Evolutionary conservation across 176 grass and related monocot genomes (phyloP).

Genomic region (Musa itinerans): DNA sequence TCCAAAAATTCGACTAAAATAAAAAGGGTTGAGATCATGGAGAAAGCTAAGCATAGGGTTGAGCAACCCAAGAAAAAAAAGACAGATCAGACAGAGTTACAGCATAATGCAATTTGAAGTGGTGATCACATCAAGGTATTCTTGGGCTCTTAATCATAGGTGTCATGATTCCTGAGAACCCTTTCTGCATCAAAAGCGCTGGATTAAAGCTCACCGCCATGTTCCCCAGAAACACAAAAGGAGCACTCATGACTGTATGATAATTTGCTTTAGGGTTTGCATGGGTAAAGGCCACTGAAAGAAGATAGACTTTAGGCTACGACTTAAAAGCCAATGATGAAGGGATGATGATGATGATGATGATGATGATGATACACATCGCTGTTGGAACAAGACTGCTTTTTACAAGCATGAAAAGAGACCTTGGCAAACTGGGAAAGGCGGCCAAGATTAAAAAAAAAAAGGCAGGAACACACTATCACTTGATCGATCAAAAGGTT

Average conservation of each 20-base stretch:
- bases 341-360: neutral
- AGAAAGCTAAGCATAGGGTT: no score
- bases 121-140: no score
- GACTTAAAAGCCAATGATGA: constrained; percentile 7
- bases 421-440: neutral
- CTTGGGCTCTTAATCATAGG: constrained; percentile 13
- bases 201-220: constrained; percentile 1
- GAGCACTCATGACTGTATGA: constrained; percentile 7
- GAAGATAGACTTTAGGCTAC: neutral
- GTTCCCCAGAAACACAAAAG: constrained; percentile 10
- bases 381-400: no score
- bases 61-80: neutral
- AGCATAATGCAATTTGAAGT: no score
- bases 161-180: constrained; percentile 1
- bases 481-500: neutral
- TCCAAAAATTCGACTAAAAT: no score
- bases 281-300: neutral
- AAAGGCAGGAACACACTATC: neutral
- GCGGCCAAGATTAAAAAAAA: neutral
- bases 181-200: neutral
- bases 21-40: neutral
- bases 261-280: constrained; percentile 15
- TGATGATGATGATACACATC: no score
- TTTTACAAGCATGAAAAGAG: neutral
- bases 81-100: no score